Evolutionary conservation across 2,329 filamentous ascomycete species (phyloP).

Genomic region (Fusarium compactum): DNA sequence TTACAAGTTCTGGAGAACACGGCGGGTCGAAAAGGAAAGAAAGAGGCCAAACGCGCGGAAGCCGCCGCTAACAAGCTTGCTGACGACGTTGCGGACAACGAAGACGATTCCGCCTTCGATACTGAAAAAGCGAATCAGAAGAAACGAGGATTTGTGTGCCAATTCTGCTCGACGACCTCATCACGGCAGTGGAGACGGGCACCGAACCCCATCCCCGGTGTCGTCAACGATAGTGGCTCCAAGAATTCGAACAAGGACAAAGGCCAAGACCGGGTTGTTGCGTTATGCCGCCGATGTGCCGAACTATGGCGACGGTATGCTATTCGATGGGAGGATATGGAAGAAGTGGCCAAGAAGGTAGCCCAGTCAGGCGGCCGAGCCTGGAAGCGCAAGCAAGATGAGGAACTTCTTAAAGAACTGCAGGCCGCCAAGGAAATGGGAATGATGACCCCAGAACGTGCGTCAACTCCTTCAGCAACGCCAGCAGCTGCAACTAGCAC

Average conservation of each 20-base stretch:
- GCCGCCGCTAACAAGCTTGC: conserved; percentile 80
- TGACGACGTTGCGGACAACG: conserved; percentile 91
- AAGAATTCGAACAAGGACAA: conserved; percentile 79
- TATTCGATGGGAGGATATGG: conserved; percentile 93
- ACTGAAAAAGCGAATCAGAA: conserved; percentile 82
- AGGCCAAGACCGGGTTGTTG: conserved; percentile 77
- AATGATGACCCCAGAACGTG: conserved; percentile 58
- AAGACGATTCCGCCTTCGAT: conserved; percentile 97
- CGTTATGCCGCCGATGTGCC: conserved; percentile 90
- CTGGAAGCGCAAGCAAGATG: conserved; percentile 90
- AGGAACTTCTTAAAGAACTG: conserved; percentile 85
- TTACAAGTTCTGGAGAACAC: conserved; percentile 91
- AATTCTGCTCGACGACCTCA: conserved; percentile 84
- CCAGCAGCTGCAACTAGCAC: conserved; percentile 42
- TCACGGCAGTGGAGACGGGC: conserved; percentile 94
- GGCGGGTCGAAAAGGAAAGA: conserved; percentile 88
- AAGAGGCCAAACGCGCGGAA: conserved; percentile 81
- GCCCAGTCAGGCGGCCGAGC: conserved; percentile 81
- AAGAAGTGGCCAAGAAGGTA: conserved; percentile 91
- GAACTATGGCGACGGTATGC: conserved; percentile 96
- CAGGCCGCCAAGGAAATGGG: conserved; percentile 72
- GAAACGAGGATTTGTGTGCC: conserved; percentile 90
- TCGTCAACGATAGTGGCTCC: conserved; percentile 72
- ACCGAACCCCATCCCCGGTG: conserved; percentile 79
- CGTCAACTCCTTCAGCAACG: conserved; percentile 50